These are phyloP conservation scores for Pseudocercospora eumusae DNA, from an alignment of 2,329 filamentous ascomycete species.

Conservation along the genomic window DNA sequence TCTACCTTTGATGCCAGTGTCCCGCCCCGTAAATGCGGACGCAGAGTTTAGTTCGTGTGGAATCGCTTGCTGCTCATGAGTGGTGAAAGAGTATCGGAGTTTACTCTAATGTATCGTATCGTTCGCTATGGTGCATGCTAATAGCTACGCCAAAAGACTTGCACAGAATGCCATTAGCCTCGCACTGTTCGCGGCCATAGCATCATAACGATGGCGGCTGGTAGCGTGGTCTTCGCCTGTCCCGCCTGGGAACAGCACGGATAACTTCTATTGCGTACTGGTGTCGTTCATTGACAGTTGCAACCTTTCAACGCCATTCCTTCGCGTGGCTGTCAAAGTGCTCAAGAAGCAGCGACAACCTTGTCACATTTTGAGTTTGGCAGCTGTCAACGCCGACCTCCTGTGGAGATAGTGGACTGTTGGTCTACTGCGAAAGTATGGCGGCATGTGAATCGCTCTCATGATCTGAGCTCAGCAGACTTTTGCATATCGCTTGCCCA, in stretches of 20 bases:
- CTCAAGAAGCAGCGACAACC: neutral
- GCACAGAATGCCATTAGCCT: no score
- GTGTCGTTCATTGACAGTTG: neutral
- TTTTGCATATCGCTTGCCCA: no score
- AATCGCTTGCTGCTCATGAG: neutral
- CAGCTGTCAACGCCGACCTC: neutral
- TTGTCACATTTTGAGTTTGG: neutral
- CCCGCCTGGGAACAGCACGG: neutral
- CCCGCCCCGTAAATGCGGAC: neutral
- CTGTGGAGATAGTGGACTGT: neutral
- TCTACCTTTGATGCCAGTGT: no score
- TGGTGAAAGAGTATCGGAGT: neutral
- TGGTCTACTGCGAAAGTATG: neutral
- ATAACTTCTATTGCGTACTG: neutral
- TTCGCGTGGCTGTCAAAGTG: conserved; percentile 3
- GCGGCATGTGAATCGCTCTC: neutral
- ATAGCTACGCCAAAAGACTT: no score
- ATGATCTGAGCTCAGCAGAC: neutral
- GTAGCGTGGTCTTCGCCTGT: neutral
- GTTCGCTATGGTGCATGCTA: no score
- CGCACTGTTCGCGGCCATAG: no score
- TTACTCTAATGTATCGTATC: neutral
- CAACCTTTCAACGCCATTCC: neutral
- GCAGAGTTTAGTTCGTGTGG: neutral
- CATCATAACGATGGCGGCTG: neutral